Percentiles rank a stretch among this genome's conserved stretches.
phyloP scores from a whole-genome alignment of 2,329 filamentous ascomycete species.

The Chaetomium globosum region DNA sequence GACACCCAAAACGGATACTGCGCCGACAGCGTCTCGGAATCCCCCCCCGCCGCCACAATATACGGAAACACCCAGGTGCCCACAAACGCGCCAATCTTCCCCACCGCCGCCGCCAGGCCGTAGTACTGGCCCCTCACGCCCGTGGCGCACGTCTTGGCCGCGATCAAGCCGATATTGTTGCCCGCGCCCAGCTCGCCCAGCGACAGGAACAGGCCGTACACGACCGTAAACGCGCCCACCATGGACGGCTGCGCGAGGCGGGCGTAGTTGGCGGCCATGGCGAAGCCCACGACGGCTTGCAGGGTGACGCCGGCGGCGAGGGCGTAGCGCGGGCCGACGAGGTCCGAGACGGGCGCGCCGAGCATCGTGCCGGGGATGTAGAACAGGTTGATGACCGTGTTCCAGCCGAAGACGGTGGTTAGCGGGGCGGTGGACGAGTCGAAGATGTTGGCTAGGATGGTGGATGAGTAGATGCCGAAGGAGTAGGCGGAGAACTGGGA shows the following conservation, averaged over 20 bases:
- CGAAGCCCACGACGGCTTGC: conserved; percentile 80
- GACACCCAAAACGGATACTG: conserved; percentile 93
- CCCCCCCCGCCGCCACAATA: conserved; percentile 63
- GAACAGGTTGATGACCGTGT: conserved; percentile 83
- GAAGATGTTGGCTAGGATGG: conserved; percentile 70
- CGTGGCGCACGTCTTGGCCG: conserved; percentile 85
- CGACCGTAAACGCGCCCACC: conserved; percentile 74
- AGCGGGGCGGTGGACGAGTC: conserved; percentile 58
- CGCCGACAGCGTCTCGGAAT: conserved; percentile 59
- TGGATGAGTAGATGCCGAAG: conserved; percentile 81
- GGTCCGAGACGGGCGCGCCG: conserved; percentile 77
- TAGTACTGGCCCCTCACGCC: conserved; percentile 80
- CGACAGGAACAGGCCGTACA: conserved; percentile 77
- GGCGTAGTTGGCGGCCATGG: conserved; percentile 80
- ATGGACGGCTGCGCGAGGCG: conserved; percentile 67
- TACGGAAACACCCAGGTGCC: conserved; percentile 82
- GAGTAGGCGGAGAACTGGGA: conserved; percentile 75
- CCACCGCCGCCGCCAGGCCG: conserved; percentile 70
- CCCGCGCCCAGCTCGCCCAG: conserved; percentile 83
- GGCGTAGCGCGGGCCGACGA: conserved; percentile 74
- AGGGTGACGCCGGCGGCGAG: conserved; percentile 69
- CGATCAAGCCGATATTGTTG: conserved; percentile 86
- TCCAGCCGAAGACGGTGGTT: conserved; percentile 84
- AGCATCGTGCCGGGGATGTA: conserved; percentile 81
- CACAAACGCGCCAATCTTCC: conserved; percentile 81